These are phyloP conservation scores for Lentithecium fluviatile DNA, from an alignment of 495 filamentous ascomycete genomes.

Conservation along the genomic window DNA sequence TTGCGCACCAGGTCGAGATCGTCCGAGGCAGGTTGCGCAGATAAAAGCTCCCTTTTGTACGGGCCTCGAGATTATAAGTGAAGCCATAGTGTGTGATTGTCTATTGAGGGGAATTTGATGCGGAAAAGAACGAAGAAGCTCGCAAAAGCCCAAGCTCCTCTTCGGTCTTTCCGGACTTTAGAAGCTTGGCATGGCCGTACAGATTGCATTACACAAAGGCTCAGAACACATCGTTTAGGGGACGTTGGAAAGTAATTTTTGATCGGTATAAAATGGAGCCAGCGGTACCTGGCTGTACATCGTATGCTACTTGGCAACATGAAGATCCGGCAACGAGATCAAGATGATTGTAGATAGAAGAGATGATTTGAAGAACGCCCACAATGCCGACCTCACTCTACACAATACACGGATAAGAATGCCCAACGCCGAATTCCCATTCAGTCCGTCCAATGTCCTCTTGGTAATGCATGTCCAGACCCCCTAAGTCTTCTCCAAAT, in stretches of 20 bases:
- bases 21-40: constrained; percentile 10
- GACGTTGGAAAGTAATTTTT: not conserved
- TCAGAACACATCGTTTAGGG: too few species aligned
- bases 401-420: constrained; percentile 7
- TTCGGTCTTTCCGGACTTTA: constrained; percentile 4
- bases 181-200: constrained; percentile 4
- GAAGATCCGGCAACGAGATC: not conserved
- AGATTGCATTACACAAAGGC: not conserved
- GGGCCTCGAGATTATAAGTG: too few species aligned
- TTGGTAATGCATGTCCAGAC: not conserved
- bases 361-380: constrained; percentile 1
- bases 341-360: not conserved
- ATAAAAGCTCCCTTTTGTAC: not conserved
- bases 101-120: not conserved
- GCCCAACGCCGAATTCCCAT: constrained; percentile 7
- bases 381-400: constrained; percentile 1
- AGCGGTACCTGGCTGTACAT: too few species aligned
- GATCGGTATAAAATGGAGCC: too few species aligned
- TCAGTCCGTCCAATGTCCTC: not conserved
- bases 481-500: not conserved
- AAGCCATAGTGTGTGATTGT: too few species aligned
- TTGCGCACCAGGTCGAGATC: not conserved
- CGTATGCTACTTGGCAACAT: not conserved
- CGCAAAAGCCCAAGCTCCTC: not conserved
- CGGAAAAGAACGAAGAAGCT: not conserved